Evolutionary conservation across 2,329 filamentous ascomycete genomes (phyloP).

Genomic region (Aureobasidium leucospermi): DNA sequence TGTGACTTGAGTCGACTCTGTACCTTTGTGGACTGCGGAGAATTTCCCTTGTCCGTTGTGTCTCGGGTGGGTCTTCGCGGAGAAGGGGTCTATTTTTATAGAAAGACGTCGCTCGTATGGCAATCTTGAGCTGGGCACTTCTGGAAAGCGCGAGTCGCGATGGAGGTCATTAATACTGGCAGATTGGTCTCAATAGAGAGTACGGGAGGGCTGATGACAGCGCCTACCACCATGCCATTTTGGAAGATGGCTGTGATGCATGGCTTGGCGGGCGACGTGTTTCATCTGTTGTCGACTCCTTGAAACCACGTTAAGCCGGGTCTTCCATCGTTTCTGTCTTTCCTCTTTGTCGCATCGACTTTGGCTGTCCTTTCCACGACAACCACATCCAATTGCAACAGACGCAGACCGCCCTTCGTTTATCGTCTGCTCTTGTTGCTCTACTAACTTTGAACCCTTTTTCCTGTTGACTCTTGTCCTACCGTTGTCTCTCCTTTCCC

Average conservation of each 20-base stretch:
- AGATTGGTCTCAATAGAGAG: neutral
- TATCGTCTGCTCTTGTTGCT: conserved; percentile 4
- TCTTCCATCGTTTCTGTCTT: neutral
- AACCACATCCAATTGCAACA: neutral
- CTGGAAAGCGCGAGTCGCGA: neutral
- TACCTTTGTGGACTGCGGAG: neutral
- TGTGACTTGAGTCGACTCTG: neutral
- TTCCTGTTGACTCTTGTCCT: conserved; percentile 13
- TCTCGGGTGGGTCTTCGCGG: conserved; percentile 5
- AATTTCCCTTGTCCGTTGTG: neutral
- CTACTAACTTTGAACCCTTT: conserved; percentile 6
- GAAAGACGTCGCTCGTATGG: neutral
- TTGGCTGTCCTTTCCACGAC: neutral
- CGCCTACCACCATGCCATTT: neutral
- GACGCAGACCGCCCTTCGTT: neutral
- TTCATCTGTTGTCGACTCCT: conserved; percentile 8
- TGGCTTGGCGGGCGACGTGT: neutral
- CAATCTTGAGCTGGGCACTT: neutral
- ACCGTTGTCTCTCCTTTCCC: conserved; percentile 14
- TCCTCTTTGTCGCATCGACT: conserved; percentile 6
- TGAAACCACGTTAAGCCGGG: conserved; percentile 1
- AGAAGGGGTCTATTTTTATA: conserved; percentile 2
- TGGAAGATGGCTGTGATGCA: neutral
- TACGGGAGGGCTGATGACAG: neutral
- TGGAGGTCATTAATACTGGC: neutral